Conservation (phyloP, 2,329 filamentous ascomycete genomes). For the Colletotrichum salicis region DNA sequence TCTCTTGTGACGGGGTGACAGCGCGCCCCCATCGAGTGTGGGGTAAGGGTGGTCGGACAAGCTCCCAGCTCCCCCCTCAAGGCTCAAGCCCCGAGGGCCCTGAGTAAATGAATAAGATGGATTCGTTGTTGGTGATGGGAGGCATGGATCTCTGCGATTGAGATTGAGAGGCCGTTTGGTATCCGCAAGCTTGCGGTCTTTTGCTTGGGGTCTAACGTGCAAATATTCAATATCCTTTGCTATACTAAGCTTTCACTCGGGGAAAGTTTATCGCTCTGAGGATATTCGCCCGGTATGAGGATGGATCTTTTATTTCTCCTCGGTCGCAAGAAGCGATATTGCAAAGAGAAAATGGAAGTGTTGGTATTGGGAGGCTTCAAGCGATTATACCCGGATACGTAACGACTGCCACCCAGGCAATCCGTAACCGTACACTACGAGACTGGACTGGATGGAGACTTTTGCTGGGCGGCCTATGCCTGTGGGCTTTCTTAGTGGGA, state of each 20-base stretch:
- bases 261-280: slow-evolving; percentile 10
- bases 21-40: slow-evolving; percentile 7
- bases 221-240: neutral
- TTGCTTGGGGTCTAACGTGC: neutral
- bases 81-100: neutral
- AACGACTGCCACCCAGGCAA: neutral
- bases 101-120: slow-evolving; percentile 20
- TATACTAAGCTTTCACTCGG: slow-evolving; percentile 13
- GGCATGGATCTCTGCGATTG: slow-evolving; percentile 9
- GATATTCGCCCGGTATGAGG: slow-evolving; percentile 5
- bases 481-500: neutral
- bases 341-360: neutral
- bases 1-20: neutral
- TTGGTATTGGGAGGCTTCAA: neutral
- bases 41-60: slow-evolving; percentile 22
- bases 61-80: neutral
- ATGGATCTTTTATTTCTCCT: slow-evolving; percentile 3
- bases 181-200: neutral
- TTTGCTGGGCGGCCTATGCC: neutral
- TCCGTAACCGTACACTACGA: neutral
- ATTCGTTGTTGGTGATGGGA: slow-evolving; percentile 15
- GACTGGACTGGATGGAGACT: too few relatives aligned
- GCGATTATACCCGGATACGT: neutral
- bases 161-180: neutral
- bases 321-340: slow-evolving; percentile 23